Evolutionary conservation across 257 asterid species (phyloP), one percentile per base, ranked within the genome.

Genomic region (Solanum clarkiae): DNA sequence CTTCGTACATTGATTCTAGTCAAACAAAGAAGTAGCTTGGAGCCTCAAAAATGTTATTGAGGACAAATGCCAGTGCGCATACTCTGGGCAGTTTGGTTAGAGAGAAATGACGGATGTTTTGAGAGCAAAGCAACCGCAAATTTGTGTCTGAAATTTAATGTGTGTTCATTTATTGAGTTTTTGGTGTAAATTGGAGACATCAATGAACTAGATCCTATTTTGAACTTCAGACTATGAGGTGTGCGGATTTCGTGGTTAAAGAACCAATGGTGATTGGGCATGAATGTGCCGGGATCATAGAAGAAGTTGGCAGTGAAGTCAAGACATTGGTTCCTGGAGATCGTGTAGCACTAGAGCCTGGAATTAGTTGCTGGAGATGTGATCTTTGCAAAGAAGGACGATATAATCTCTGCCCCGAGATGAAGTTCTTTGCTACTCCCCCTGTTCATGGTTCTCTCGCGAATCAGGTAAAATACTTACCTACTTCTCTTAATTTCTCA

Each of bases 231-330:
- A 88, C 90, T 85, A 89, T 96, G 97, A 93, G 86, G 70, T 86
- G 92, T 51, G 99, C 95, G 0, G 91, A 94, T 90, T 95, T 93
- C 69, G 89, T 95, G 42, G 98, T 96, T n/a, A 91, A 91, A 83
- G 95, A 95, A 62, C 99, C 99, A 0, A 96, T 96, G 98, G 99
- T 96, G 81, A 92, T 96, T 29, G 99, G 98, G 57, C 98, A 96
- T 49, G 99, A 96, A 84, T 96, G 98, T 82, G 98, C 99, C 3
- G 99, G 99, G 45, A 79, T 96, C 57, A 82, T 96, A 32, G 98
- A 94, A 86, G 97, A 95, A 88, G 91, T 92, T 49, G 99, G 98
- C 66, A 59, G 87, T 42, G 91, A 88, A 86, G 98, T 96, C 86
- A 92, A 90, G 88, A 90, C 89, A 80, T 91, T 96, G 7, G 85